Percentiles rank a stretch among this genome's conserved stretches.
phyloP scores from a whole-genome alignment of 1,284 basidiomycete genomes.

The Caloboletus inedulis region DNA sequence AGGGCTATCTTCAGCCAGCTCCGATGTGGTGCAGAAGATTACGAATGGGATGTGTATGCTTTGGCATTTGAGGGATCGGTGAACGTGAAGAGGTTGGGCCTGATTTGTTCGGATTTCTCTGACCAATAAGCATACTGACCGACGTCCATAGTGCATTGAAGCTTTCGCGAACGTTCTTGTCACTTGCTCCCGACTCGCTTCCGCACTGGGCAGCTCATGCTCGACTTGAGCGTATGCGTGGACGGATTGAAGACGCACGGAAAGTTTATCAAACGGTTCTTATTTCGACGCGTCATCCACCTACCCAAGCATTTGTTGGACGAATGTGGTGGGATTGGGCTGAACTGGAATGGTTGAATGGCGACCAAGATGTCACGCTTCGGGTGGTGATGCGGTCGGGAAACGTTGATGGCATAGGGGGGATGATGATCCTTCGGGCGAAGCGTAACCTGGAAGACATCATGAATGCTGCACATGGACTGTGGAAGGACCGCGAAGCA shows the following conservation, averaged over 20 bases:
- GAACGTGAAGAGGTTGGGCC: conserved; percentile 56
- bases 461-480: conserved; percentile 30
- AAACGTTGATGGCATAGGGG: conserved; percentile 48
- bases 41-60: conserved; percentile 60
- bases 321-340: conserved; percentile 86
- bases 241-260: conserved; percentile 69
- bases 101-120: conserved; percentile 7
- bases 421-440: conserved; percentile 53
- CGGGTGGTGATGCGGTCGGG: conserved; percentile 53
- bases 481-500: conserved; percentile 54
- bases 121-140: conserved; percentile 8
- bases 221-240: conserved; percentile 71
- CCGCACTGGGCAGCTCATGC: conserved; percentile 81
- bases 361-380: conserved; percentile 47
- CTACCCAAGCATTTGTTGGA: conserved; percentile 37
- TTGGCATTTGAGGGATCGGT: conserved; percentile 66
- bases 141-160: conserved; percentile 58
- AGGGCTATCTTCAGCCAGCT: conserved; percentile 59
- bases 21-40: conserved; percentile 46
- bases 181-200: conserved; percentile 61
- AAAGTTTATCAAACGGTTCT: conserved; percentile 79
- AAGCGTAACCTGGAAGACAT: conserved; percentile 57
- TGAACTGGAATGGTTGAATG: conserved; percentile 82
- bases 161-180: conserved; percentile 69
- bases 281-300: conserved; percentile 39